Base-by-base conservation (phyloP, 2,329 filamentous ascomycete genomes). In the Apiospora arundinis region DNA sequence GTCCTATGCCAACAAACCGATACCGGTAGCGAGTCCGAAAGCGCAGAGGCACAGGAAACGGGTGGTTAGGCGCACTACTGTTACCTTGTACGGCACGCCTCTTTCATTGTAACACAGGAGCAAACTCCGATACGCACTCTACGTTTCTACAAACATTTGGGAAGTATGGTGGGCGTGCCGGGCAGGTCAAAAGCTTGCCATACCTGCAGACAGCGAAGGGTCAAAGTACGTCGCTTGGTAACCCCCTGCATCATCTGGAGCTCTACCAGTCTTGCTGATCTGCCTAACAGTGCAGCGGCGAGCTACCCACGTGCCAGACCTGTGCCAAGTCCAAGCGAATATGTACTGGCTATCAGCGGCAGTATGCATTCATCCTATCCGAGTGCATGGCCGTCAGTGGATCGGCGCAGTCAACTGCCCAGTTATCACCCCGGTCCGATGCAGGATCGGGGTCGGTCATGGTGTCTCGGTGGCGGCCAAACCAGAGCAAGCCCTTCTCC, bases 271-370 rank as follows among this genome's bases (percentile, higher is more conserved):
- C 12, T 45, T 52, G 48, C 48, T 52, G 11, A 52, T n/a, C 32
- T 11, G n/a, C 21, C n/a, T 7, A 14, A 12, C 5, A 77, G 75
- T 77, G 76, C 32, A 75, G 74, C 69, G 70, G 71, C 8, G 72
- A 73, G 25, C 73, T 63, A 3, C 75, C 75, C 1, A 25, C 49
- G 5, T 77, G 76, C 42, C 70, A 63, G 60, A 72, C 76, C 70
- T 77, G 76, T 71, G 69, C 65, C 44, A 76, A 75, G 45, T 74
- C 75, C 11, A 73, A 72, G 44, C 74, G 76, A 2, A 32, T 75
- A 4, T 77, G 76, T 65, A 76, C 75, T 3, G 75, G 76, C 32
- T 77, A 77, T 68, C 72, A 74, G 67, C 73, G 75, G 14, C 69
- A 70, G 18, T 70, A 70, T 68, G 66, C 72, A 5, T 73, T 72